phyloP scores from a whole-genome alignment of 768 basidiomycete genomes.

The Psilocybe azurescens region DNA sequence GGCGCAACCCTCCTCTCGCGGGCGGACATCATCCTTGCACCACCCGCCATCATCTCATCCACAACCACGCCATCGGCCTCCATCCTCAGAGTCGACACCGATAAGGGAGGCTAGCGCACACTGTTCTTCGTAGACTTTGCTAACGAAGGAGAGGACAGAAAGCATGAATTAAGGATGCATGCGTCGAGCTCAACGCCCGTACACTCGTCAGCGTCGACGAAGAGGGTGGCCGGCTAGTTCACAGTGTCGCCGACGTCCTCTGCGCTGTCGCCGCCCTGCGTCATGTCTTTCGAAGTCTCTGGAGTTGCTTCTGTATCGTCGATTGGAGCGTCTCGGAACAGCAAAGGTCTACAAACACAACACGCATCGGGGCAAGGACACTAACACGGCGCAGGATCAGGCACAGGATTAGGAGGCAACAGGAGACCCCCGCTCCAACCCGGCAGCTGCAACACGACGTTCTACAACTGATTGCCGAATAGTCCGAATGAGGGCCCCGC shows the following conservation, averaged over 20 bases:
- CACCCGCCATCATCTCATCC: constrained; percentile 1
- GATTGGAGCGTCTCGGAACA: no score
- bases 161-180: constrained; percentile 16
- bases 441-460: constrained; percentile 39
- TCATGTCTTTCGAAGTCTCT: no score
- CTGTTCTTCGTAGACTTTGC: constrained; percentile 36
- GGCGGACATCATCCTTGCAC: constrained; percentile 54
- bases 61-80: neutral
- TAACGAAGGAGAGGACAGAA: neutral
- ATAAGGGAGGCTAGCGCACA: constrained; percentile 32
- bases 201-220: neutral
- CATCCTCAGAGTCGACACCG: constrained; percentile 21
- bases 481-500: constrained; percentile 48
- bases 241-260: constrained; percentile 7
- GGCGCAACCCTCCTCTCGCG: constrained; percentile 83
- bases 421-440: neutral
- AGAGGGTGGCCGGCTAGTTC: constrained; percentile 3
- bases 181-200: constrained; percentile 18
- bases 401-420: neutral
- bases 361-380: neutral
- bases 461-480: constrained; percentile 74
- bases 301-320: no score
- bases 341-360: no score
- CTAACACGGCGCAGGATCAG: no score
- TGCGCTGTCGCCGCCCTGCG: neutral